Base-by-base conservation (phyloP, 768 basidiomycete species). In the Coprinopsis marcescibilis region DNA sequence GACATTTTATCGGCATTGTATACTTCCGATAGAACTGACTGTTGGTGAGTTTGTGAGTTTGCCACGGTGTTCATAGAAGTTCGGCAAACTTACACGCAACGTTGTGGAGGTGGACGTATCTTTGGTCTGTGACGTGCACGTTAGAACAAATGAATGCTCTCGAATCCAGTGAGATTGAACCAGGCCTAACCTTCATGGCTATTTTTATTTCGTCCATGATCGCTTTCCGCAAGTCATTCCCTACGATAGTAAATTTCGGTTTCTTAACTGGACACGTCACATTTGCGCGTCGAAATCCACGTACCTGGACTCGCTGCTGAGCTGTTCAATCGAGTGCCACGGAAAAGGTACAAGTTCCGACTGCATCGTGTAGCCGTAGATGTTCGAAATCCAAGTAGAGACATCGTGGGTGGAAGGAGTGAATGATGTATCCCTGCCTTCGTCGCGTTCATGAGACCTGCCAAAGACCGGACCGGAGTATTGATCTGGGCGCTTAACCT, bases 11-110 rank as follows among this genome's bases (percentile, higher is more conserved):
- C 85, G 27, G 78, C 72, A 7, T 76, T 71, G 52, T 86, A 78
- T 2, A 88, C 71, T 48, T 88, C 85, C 8, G 85, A 71, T 14
- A 88, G 69, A 25, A 85, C 72, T 20, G 82, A 80, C 85, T 87
- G 51, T 14, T 15, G 17, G 24, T 17, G 4, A 26, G 21, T 3
- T 12, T 19, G 47, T 36, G 19, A 27, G 42, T n/a, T 49, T 34
- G 39, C 4, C 32, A 15, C 3, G 45, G n/a, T 11, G 4, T 12
- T 38, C 34, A 19, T 23, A 24, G 4, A 15, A 24, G 39, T 26
- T 24, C 23, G 12, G 29, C 24, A 7, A 8, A 49, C 80, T 55
- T 51, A 85, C 81, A 35, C 79, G 74, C 53, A 80, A 61, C 20
- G 76, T 76, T 34, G 71, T 82, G 15, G 84, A 78, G 37, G 75